Evolutionary conservation across 257 asterid genomes (phyloP).

Genomic region (Nicotiana sylvestris): DNA sequence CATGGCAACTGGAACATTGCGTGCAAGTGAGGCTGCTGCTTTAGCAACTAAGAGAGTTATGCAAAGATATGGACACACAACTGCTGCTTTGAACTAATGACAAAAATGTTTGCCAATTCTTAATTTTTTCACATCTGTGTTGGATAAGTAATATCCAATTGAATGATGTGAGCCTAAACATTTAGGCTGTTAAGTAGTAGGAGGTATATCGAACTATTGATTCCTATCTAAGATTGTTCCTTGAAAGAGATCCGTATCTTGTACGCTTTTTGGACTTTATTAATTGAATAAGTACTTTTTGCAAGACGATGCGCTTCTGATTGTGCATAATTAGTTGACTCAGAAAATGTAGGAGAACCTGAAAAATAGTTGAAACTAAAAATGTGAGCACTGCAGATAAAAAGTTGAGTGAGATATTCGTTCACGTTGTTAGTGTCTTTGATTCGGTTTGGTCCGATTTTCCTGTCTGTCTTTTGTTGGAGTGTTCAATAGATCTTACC

Average conservation of each 20-base stretch:
- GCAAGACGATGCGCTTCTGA: not conserved
- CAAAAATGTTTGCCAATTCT: not conserved
- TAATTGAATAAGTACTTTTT: not conserved
- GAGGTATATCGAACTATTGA: not conserved
- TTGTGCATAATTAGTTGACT: not conserved
- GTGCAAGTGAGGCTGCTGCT: slow-evolving; percentile 97
- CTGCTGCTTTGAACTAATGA: slow-evolving; percentile 29
- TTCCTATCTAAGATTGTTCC: not conserved
- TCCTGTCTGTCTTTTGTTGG: not conserved
- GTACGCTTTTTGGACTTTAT: not conserved
- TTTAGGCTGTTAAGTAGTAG: not conserved
- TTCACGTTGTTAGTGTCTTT: too few species aligned
- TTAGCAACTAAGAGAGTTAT: slow-evolving; percentile 86
- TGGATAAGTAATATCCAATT: not conserved
- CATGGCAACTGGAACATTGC: slow-evolving; percentile 85
- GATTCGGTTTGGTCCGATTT: not conserved
- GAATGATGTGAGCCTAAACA: not conserved
- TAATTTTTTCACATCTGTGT: not conserved
- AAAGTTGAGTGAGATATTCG: too few species aligned
- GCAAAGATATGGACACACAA: slow-evolving; percentile 62
- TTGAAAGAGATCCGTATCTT: not conserved
- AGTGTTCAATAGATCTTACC: not conserved
- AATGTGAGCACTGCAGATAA: not conserved
- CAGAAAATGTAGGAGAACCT: not conserved
- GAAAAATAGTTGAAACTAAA: not conserved